Evolutionary conservation across 768 basidiomycete species (phyloP), one percentile per base, ranked within the genome.

Genomic region (Coprinellus aureogranulatus): DNA sequence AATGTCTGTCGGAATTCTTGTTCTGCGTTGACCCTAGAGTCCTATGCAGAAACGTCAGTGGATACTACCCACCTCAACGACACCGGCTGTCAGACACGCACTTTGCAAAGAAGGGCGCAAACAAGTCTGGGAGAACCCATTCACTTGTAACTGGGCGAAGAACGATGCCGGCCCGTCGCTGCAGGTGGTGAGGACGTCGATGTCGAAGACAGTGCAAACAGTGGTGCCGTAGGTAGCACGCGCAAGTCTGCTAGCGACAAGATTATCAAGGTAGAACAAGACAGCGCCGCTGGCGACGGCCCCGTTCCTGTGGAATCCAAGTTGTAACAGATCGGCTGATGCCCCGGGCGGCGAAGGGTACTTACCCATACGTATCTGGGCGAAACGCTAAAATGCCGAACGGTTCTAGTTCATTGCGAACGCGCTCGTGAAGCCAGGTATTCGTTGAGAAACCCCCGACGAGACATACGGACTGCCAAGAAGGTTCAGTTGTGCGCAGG

Each of bases 391-490:
- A 67, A 45, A 80, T 61, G 28, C 74, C 72, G 0, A 69, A 61
- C 3, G 66, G 57, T 2, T 65, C 67, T 12, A 83, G 64, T 12
- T 66, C 55, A 51, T 63, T 67, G 54, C 71, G 74, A 1, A 84
- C 69, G 52, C 72, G 64, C 1, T 68, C 58, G 59, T 72, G 77
- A n/a, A 83, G 65, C 71, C 77, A 83, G 47, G 80, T 76, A 59
- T 77, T 82, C 0, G 79, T 77, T 20, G 78, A 77, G 63, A 83
- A 83, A 0, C 81, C 82, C 14, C 82, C 82, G 11, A 82, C 81
- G 1, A 84, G 71, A 51, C 76, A 68, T 5, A 75, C 67, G 12
- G 68, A 67, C 76, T 76, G 44, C n/a, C 22, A 26, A n/a, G n/a
- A n/a, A n/a, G n/a, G n/a, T n/a, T n/a, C n/a, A n/a, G n/a, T n/a